phyloP scores from a whole-genome alignment of 768 basidiomycete species.

The Bullera alba region DNA sequence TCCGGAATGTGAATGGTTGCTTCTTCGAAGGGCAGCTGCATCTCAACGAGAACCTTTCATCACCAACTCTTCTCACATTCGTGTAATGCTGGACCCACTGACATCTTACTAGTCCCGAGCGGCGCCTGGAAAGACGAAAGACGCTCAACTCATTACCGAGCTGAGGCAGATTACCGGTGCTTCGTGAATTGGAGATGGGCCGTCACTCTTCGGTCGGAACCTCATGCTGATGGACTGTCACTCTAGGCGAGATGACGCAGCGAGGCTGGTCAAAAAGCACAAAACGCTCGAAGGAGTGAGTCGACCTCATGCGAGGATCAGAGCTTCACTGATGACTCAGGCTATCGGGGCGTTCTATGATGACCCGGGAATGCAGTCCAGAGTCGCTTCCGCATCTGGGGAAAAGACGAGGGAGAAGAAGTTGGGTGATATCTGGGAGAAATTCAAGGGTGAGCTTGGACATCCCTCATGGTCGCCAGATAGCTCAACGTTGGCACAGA shows the following conservation, averaged over 20 bases:
- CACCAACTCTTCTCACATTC: too few relatives aligned
- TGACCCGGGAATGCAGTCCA: conserved; percentile 28
- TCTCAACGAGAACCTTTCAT: too few relatives aligned
- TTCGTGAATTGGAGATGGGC: conserved; percentile 18
- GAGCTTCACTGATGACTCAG: conserved; percentile 13
- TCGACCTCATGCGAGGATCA: background rate
- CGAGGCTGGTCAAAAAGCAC: conserved; percentile 37
- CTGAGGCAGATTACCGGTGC: conserved; percentile 38
- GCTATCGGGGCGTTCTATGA: conserved; percentile 42
- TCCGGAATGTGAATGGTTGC: too few relatives aligned
- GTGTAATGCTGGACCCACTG: too few relatives aligned
- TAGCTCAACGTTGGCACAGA: conserved; percentile 11
- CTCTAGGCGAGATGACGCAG: conserved; percentile 31
- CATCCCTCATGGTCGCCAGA: background rate
- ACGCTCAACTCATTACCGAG: too few relatives aligned
- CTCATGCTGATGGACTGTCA: background rate
- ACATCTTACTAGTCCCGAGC: too few relatives aligned
- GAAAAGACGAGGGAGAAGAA: conserved; percentile 39
- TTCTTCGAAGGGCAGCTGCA: too few relatives aligned
- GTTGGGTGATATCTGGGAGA: conserved; percentile 43
- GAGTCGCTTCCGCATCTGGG: conserved; percentile 4
- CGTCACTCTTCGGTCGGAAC: background rate
- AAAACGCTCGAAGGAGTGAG: conserved; percentile 41
- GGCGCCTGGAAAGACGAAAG: too few relatives aligned
- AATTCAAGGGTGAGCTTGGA: conserved; percentile 39